A percentile compares a stretch with the other conserved stretches of the same genome.
phyloP scores from a whole-genome alignment of 257 asterid species.

The Solanum peruvianum region DNA sequence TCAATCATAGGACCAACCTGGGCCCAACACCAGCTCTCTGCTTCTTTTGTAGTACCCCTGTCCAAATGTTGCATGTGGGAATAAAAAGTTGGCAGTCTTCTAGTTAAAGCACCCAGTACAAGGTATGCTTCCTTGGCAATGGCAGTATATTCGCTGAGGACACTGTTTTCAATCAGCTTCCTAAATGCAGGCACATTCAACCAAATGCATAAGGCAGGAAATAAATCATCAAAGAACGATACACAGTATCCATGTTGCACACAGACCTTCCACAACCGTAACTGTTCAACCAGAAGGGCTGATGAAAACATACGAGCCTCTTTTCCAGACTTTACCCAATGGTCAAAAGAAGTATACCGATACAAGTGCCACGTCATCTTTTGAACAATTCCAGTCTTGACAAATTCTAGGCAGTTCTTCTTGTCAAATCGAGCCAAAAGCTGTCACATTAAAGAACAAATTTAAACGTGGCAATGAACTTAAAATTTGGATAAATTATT shows the following conservation, averaged over 20 bases:
- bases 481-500: background rate
- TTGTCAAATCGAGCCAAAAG: constrained; percentile 58
- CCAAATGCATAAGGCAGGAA: constrained; percentile 69
- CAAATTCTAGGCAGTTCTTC: constrained; percentile 46
- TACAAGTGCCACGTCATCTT: constrained; percentile 81
- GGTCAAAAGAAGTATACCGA: constrained; percentile 49
- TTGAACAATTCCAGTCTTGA: constrained; percentile 49
- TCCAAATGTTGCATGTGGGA: constrained; percentile 16
- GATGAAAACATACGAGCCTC: constrained; percentile 69
- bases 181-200: constrained; percentile 50
- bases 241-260: constrained; percentile 50
- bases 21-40: constrained; percentile 62
- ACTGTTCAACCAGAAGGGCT: constrained; percentile 72
- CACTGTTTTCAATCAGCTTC: constrained; percentile 33
- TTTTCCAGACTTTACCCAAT: constrained; percentile 61
- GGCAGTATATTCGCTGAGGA: constrained; percentile 59
- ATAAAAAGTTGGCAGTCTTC: constrained; percentile 65
- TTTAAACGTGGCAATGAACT: background rate
- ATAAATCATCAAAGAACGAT: constrained; percentile 53
- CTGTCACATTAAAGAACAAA: constrained; percentile 28
- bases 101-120: constrained; percentile 58
- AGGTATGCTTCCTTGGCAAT: constrained; percentile 65
- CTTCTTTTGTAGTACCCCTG: constrained; percentile 20
- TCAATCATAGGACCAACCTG: constrained; percentile 56
- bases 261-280: constrained; percentile 78